A percentile compares a stretch with the other conserved stretches of the same genome.
Conservation (phyloP, 176 grass and related monocot species). For the Avena eriantha region DNA sequence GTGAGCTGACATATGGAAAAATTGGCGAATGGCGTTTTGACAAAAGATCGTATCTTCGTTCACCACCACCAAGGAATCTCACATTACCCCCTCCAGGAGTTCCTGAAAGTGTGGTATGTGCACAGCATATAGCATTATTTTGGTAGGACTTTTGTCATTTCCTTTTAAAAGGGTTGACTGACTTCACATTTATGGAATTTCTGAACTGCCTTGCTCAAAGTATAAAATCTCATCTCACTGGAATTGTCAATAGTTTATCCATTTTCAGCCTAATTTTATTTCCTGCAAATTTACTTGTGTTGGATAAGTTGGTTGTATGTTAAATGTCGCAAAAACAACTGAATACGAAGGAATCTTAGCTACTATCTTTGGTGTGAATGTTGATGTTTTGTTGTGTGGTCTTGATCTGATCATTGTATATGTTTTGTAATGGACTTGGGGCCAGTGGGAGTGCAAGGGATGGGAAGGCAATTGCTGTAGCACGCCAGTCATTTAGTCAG, state of each 20-base stretch:
- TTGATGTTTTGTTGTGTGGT: slow-evolving; percentile 15
- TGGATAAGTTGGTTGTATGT: neutral
- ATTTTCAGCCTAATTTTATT: neutral
- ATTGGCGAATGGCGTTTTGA: slow-evolving; percentile 94
- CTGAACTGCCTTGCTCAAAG: slow-evolving; percentile 8
- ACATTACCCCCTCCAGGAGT: slow-evolving; percentile 87
- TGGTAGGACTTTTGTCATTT: neutral
- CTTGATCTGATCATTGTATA: slow-evolving; percentile 13
- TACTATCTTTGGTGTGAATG: neutral
- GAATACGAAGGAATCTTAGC: neutral
- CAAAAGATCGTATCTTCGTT: slow-evolving; percentile 88
- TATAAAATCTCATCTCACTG: neutral
- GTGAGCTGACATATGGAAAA: slow-evolving; percentile 91
- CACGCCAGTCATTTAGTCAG: neutral
- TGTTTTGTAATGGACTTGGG: neutral
- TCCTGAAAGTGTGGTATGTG: slow-evolving; percentile 99
- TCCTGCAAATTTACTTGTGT: neutral
- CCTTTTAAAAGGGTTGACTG: neutral
- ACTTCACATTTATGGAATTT: slow-evolving; percentile 23
- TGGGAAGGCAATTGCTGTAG: neutral
- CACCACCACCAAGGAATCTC: slow-evolving; percentile 91
- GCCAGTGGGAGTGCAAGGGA: neutral
- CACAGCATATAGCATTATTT: neutral
- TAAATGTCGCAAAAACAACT: slow-evolving; percentile 2
- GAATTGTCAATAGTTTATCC: neutral